Conservation (phyloP, 2,329 filamentous ascomycete genomes). For the Ophiostoma pallidulum region DNA sequence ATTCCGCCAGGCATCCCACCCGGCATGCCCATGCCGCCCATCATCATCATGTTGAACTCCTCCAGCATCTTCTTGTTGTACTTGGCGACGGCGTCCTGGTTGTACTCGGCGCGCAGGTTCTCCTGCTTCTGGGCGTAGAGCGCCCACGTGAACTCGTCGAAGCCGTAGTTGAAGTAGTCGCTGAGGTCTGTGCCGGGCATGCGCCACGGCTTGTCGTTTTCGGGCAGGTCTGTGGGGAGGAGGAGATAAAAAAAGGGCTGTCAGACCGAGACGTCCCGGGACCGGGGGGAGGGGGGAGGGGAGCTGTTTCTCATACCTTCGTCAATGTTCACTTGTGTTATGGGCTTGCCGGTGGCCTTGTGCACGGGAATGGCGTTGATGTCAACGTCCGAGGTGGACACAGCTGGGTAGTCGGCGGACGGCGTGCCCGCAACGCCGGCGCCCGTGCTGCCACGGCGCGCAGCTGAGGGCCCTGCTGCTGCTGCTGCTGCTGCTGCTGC, state of each 20-base stretch:
- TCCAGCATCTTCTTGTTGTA: conserved; percentile 73
- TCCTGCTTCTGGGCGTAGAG: conserved; percentile 88
- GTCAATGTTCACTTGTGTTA: conserved; percentile 67
- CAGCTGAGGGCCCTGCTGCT: no score
- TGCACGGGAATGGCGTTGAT: conserved; percentile 75
- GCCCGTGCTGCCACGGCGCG: conserved; percentile 1
- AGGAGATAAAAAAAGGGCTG: no score
- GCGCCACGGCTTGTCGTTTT: conserved; percentile 90
- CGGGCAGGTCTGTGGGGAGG: conserved; percentile 62
- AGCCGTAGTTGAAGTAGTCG: conserved; percentile 98
- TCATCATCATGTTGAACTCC: conserved; percentile 62
- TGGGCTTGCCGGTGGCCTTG: conserved; percentile 68
- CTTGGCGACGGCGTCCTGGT: conserved; percentile 51
- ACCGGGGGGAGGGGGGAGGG: no score
- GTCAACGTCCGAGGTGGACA: conserved; percentile 75
- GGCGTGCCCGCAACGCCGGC: neutral
- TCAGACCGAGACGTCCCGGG: no score
- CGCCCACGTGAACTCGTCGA: conserved; percentile 97
- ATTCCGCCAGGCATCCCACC: conserved; percentile 30
- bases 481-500: neutral
- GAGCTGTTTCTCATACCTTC: no score
- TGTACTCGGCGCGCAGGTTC: conserved; percentile 64
- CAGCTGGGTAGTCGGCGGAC: conserved; percentile 38
- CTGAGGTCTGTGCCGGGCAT: conserved; percentile 88
- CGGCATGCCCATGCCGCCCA: conserved; percentile 36